These are phyloP conservation scores for Claviceps cyperi DNA, from an alignment of 2,329 filamentous ascomycete genomes.

Conservation along the genomic window DNA sequence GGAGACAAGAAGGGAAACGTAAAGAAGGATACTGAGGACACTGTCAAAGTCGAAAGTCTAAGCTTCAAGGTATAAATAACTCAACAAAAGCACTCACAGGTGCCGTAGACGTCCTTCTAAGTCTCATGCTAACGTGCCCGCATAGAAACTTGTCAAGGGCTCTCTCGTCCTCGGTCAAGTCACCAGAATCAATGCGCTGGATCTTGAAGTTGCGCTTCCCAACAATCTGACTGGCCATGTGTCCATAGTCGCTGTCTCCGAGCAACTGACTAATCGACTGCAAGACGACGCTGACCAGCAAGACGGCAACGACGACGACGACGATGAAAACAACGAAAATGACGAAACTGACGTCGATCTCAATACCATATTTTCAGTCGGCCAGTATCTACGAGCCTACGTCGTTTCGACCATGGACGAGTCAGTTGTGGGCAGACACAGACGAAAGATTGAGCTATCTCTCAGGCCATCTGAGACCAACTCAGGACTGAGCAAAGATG, in stretches of 20 bases:
- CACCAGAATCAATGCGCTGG: conserved; percentile 62
- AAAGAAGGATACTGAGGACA: conserved; percentile 30
- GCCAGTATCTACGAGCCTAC: conserved; percentile 77
- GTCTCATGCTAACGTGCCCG: conserved; percentile 10
- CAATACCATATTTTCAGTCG: conserved; percentile 59
- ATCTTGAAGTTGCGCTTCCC: conserved; percentile 69
- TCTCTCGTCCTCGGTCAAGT: conserved; percentile 82
- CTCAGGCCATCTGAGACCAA: conserved; percentile 70
- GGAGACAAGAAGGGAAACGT: conserved; percentile 38
- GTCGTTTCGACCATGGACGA: conserved; percentile 68
- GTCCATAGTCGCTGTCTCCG: conserved; percentile 82
- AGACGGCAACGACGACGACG: conserved; percentile 35
- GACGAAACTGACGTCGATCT: conserved; percentile 53
- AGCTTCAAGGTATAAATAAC: conserved; percentile 60
- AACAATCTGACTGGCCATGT: conserved; percentile 89
- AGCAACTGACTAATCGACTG: conserved; percentile 60
- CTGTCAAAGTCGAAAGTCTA: conserved; percentile 67
- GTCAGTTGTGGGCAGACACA: conserved; percentile 44
- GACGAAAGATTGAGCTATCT: conserved; percentile 76
- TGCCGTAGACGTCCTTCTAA: background rate
- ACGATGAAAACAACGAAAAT: conserved; percentile 28
- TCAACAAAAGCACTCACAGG: background rate
- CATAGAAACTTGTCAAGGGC: conserved; percentile 66
- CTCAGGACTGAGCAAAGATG: conserved; percentile 54
- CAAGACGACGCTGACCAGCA: conserved; percentile 48